Base-by-base conservation (phyloP, 148 eudicot species). In the Rhododendron vialii region DNA sequence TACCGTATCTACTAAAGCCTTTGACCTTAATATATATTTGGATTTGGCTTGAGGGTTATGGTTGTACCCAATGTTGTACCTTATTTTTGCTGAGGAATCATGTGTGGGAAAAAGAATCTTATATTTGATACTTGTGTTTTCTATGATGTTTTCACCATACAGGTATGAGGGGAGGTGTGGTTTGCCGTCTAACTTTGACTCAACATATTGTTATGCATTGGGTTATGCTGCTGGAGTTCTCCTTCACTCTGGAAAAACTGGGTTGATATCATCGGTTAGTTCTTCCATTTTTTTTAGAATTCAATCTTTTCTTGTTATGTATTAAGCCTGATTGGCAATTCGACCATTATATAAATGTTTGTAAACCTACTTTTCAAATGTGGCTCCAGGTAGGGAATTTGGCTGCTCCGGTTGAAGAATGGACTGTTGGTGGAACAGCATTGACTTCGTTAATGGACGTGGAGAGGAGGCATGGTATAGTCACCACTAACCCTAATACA, bases 381-480 rank as follows among this genome's bases (percentile, higher is more conserved):
- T 75, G 20, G 43, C 63, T 90, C 76, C 91, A 96, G 99, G 99
- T 97, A 7, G 98, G 95, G 45, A 97, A 97, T 88, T 93, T 97
- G 89, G 93, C 95, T 83, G 96, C 98, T 81, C 98, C 99, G 5
- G 99, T 95, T 84, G 93, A 94, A 83, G 96, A 97, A 85, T 97
- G 99, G 99, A 97, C 98, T 82, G 98, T 96, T 86, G 98, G 99
- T 81, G 99, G 99, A 90, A 97, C 99, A 80, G 96, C 98, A 88
- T 90, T 97, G 91, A 97, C 99, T 84, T 81, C 98, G 73, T 84
- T 97, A 51, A 97, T 97, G 99, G 99, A 97, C 84, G 99, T 97
- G 47, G 99, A 97, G 88, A 95, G 99, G 92, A 97, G 98, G 94
- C 99, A 97, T 82, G 99, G 99, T 97, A 93, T 28, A 35, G 45